phyloP scores from a whole-genome alignment of 2,329 filamentous ascomycete genomes.

The Colletotrichum cordylinicola region DNA sequence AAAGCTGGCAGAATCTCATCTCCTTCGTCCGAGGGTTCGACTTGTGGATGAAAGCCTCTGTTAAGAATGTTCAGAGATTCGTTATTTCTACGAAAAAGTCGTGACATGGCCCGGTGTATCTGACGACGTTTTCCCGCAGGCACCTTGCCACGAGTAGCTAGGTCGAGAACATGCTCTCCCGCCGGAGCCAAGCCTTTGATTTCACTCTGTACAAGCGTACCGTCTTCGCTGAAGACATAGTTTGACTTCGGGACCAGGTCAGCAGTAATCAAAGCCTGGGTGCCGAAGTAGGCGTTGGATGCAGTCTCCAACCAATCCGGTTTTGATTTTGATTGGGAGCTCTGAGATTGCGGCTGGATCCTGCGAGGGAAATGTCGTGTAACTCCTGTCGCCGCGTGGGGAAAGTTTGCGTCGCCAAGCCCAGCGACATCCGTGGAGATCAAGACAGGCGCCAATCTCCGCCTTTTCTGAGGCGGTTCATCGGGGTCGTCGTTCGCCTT shows the following conservation, averaged over 20 bases:
- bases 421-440: constrained; percentile 21
- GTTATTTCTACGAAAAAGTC: constrained; percentile 36
- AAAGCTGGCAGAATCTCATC: constrained; percentile 36
- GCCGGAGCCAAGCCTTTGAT: constrained; percentile 1
- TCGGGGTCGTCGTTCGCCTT: background rate
- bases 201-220: background rate
- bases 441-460: constrained; percentile 29
- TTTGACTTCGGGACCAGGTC: constrained; percentile 10
- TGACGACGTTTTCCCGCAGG: constrained; percentile 51
- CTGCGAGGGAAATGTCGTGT: background rate
- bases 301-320: constrained; percentile 26
- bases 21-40: constrained; percentile 56
- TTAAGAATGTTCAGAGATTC: background rate
- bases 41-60: constrained; percentile 40
- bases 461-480: constrained; percentile 31
- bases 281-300: constrained; percentile 40
- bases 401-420: constrained; percentile 14
- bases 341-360: background rate
- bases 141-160: constrained; percentile 22
- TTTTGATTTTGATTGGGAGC: background rate
- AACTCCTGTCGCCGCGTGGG: constrained; percentile 8
- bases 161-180: background rate
- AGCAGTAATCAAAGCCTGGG: constrained; percentile 29
- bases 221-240: background rate
- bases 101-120: constrained; percentile 45